Percentiles rank a stretch among this genome's conserved stretches.
These are phyloP conservation scores for Mycotypha africana DNA, from an alignment of 371 early-diverging fungal genomes.

Conservation along the genomic window DNA sequence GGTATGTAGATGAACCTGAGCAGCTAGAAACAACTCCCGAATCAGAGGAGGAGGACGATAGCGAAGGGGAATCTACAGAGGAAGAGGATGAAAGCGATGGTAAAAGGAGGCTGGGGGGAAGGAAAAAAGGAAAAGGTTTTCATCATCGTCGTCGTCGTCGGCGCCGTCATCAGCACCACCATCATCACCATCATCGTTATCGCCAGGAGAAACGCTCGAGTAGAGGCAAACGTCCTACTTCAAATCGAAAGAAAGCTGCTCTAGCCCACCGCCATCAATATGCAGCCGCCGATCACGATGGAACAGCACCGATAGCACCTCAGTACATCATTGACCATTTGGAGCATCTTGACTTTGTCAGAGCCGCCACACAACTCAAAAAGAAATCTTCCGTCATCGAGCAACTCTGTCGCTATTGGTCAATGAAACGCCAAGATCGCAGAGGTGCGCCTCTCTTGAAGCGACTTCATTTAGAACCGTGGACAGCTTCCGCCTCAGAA, in stretches of 20 bases:
- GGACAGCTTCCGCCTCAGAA: slow-evolving; percentile 87
- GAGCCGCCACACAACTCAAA: slow-evolving; percentile 32
- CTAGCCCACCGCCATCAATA: slow-evolving; percentile 58
- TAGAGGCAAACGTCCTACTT: slow-evolving; percentile 31
- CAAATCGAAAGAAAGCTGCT: slow-evolving; percentile 59
- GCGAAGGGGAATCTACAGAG: background rate
- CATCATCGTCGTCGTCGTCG: slow-evolving; percentile 14
- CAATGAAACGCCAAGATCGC: slow-evolving; percentile 81
- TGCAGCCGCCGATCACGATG: slow-evolving; percentile 38
- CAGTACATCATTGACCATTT: slow-evolving; percentile 62
- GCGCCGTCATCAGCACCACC: slow-evolving; percentile 6
- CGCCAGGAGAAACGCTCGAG: too few relatives aligned
- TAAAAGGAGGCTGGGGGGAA: too few relatives aligned
- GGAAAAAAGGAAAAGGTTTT: too few relatives aligned
- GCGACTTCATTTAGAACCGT: slow-evolving; percentile 94
- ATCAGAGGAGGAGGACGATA: background rate
- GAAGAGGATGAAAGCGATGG: background rate
- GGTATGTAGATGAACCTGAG: slow-evolving; percentile 33
- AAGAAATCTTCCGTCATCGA: slow-evolving; percentile 55
- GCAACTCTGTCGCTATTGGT: slow-evolving; percentile 87
- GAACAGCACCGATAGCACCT: slow-evolving; percentile 60
- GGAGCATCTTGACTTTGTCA: slow-evolving; percentile 40
- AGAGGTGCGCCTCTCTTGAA: slow-evolving; percentile 92
- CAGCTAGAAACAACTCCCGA: slow-evolving; percentile 12
- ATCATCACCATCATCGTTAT: too few relatives aligned